Evolutionary conservation across 2,329 filamentous ascomycete genomes (phyloP), one percentile per base, ranked within the genome.

Genomic region (Pseudopyricularia javanii): DNA sequence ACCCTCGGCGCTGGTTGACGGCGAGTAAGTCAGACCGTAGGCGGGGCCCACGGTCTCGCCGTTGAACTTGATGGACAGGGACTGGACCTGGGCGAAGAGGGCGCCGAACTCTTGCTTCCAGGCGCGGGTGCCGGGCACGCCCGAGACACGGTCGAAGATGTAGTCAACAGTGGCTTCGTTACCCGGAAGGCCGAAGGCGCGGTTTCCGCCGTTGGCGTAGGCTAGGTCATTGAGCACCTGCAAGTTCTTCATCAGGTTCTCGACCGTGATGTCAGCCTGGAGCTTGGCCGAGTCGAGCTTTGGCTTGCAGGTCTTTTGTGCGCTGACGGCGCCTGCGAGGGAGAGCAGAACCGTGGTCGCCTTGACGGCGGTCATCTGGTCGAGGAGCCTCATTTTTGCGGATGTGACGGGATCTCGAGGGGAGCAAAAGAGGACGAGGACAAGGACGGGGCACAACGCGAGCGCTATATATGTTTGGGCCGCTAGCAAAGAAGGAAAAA

Each of bases 121-220:
- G 24, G 63, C 63, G 24, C 62, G 63, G 7, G 64, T 62, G 28
- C 59, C 62, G 22, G 66, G 56, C 11, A 69, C 65, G n/a, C 70
- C 68, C 30, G 68, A 67, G 7, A 74, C 66, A 32, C 69, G 67
- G n/a, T 66, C 68, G 50, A 70, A 69, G 57, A 78, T 68, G 58
- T 73, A 52, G 30, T 52, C 50, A 28, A 52, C 40, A 17, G 50
- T 52, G 5, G 82, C 87, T 30, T 82, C 78, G 12, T 72, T 69
- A 20, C 76, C 73, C 2, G 77, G 77, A 24, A 91, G 69, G 1
- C 83, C 83, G 54, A 89, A 82, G 1, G 82, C 87, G 1, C 50
- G 68, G 62, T 78, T 78, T 7, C 74, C 74, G 1, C 73, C 73
- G 57, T 77, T 74, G 35, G 66, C 68, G 49, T 66, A 67, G 34